phyloP scores from a whole-genome alignment of 495 filamentous ascomycete species.

The Pyronema omphalodes region DNA sequence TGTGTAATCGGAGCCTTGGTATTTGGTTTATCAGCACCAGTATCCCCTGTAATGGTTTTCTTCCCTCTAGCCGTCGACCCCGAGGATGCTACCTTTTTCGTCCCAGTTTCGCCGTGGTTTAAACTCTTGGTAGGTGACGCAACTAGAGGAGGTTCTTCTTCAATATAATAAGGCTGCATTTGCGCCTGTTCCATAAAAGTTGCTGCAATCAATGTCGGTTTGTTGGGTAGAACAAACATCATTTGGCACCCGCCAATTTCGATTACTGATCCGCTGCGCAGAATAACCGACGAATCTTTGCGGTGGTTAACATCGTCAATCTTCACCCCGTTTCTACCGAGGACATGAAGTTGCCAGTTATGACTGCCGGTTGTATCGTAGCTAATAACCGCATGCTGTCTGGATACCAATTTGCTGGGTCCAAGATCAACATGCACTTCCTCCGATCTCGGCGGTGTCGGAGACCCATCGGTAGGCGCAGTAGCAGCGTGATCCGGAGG shows the following conservation, averaged over 20 bases:
- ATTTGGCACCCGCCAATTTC: slow-evolving; percentile 85
- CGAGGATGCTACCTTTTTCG: slow-evolving; percentile 17
- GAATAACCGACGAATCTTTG: slow-evolving; percentile 40
- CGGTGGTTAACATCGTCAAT: slow-evolving; percentile 54
- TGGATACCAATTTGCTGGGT: slow-evolving; percentile 78
- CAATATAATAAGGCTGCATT: slow-evolving; percentile 22
- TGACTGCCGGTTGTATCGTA: slow-evolving; percentile 48
- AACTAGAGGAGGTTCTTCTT: slow-evolving; percentile 23
- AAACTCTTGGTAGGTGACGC: not conserved
- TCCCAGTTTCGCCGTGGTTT: no score
- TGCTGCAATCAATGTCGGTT: slow-evolving; percentile 37
- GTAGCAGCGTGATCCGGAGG: slow-evolving; percentile 36
- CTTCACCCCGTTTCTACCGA: slow-evolving; percentile 77
- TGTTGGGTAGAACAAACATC: slow-evolving; percentile 81
- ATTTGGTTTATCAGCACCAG: no score
- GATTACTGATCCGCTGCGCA: slow-evolving; percentile 72
- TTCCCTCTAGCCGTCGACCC: no score
- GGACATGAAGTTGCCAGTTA: slow-evolving; percentile 65
- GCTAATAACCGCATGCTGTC: slow-evolving; percentile 68
- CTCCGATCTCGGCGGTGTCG: slow-evolving; percentile 21
- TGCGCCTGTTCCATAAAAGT: slow-evolving; percentile 36
- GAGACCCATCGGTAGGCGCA: slow-evolving; percentile 15
- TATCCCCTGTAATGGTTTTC: no score
- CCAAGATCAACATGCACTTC: slow-evolving; percentile 77
- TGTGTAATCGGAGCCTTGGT: no score